A percentile compares a stretch with the other conserved stretches of the same genome.
Evolutionary conservation across 257 asterid genomes (phyloP).

Genomic region (Solanum verrucosum): DNA sequence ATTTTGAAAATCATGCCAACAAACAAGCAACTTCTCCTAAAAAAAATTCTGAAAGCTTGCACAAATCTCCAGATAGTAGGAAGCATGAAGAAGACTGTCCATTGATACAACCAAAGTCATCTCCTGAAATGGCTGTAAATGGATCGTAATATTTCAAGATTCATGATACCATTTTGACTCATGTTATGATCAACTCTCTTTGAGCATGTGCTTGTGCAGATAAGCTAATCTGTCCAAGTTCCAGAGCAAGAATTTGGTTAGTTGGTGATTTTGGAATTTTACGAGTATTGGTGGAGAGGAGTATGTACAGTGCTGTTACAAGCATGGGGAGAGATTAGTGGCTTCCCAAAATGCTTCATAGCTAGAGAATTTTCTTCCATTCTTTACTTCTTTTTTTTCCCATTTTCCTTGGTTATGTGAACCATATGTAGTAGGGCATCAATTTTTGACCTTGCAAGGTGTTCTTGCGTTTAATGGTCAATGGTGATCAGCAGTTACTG

Average conservation of each 20-base stretch:
- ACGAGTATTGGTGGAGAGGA: constrained; percentile 31
- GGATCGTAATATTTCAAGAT: constrained; percentile 44
- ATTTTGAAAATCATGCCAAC: constrained; percentile 13
- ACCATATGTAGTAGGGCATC: background rate
- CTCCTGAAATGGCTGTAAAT: constrained; percentile 79
- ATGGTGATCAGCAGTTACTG: background rate
- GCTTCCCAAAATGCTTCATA: background rate
- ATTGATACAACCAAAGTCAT: constrained; percentile 46
- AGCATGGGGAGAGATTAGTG: constrained; percentile 22
- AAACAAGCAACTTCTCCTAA: constrained; percentile 34
- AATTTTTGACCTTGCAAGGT: background rate
- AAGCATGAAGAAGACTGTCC: constrained; percentile 42
- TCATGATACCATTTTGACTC: background rate
- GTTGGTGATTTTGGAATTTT: constrained; percentile 9
- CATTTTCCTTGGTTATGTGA: background rate
- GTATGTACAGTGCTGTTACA: constrained; percentile 71
- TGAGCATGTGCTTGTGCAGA: background rate
- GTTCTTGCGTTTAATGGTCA: background rate
- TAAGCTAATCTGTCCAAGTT: background rate
- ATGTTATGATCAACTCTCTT: background rate
- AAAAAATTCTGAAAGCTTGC: constrained; percentile 26
- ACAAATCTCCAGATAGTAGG: constrained; percentile 30
- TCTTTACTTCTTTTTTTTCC: background rate
- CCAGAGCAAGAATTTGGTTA: background rate
- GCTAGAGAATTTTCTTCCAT: constrained; percentile 7